These are phyloP conservation scores for Oenanthe javanica DNA, from an alignment of 140 eudicot species.

Conservation along the genomic window DNA sequence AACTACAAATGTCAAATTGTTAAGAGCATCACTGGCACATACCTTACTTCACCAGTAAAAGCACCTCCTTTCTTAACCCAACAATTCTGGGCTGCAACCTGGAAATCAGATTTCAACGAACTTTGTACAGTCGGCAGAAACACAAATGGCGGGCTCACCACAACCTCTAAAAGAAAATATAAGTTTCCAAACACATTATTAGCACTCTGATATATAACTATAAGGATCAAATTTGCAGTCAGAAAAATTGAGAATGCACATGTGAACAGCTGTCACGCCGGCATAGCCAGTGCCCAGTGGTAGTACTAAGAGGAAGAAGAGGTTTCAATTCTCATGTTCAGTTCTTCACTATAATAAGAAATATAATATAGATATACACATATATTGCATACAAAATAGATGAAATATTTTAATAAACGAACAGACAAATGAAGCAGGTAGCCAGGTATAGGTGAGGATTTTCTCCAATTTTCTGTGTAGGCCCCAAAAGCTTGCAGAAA, in stretches of 20 bases:
- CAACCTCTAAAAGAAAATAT: slow-evolving; percentile 54
- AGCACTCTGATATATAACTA: neutral
- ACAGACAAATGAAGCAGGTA: neutral
- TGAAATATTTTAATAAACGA: neutral
- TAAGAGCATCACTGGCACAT: slow-evolving; percentile 15
- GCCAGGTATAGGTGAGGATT: too few relatives aligned
- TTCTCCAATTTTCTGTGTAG: too few relatives aligned
- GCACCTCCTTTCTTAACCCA: slow-evolving; percentile 87
- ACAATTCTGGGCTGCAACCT: slow-evolving; percentile 77
- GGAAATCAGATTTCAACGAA: slow-evolving; percentile 61
- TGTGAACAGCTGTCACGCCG: neutral
- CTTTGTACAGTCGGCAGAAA: slow-evolving; percentile 51
- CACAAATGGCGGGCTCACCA: slow-evolving; percentile 76
- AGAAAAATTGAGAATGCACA: neutral
- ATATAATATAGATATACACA: neutral
- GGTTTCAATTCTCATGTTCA: neutral
- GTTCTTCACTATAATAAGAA: neutral
- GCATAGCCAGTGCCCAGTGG: too few relatives aligned
- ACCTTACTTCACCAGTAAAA: slow-evolving; percentile 82
- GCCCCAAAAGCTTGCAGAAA: too few relatives aligned
- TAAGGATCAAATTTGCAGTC: neutral
- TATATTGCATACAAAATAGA: neutral
- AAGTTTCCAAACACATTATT: neutral
- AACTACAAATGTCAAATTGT: neutral
- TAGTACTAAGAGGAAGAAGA: neutral